A percentile compares a stretch with the other conserved stretches of the same genome.
These are phyloP conservation scores for Tremella fuciformis DNA, from an alignment of 768 basidiomycete species.

Conservation along the genomic window DNA sequence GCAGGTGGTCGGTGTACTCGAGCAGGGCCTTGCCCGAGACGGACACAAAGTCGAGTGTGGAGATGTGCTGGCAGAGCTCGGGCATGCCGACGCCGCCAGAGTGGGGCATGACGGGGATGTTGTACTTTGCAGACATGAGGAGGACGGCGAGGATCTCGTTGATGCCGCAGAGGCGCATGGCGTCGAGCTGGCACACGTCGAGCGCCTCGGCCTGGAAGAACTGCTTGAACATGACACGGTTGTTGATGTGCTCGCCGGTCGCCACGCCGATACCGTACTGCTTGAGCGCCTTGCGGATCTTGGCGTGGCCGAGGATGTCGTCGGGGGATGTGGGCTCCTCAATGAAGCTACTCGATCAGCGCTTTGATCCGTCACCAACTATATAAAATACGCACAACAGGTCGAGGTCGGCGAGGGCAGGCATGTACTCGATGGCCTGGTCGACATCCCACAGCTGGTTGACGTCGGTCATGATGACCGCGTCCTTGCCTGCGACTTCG, in stretches of 20 bases:
- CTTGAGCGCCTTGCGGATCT: constrained; percentile 64
- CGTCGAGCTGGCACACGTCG: constrained; percentile 89
- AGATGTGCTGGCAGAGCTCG: constrained; percentile 40
- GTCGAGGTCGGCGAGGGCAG: constrained; percentile 56
- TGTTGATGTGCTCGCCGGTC: constrained; percentile 90
- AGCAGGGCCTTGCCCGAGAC: constrained; percentile 33
- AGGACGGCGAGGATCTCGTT: constrained; percentile 83
- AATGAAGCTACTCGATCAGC: constrained; percentile 58
- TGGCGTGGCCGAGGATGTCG: constrained; percentile 66
- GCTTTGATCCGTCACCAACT: no score
- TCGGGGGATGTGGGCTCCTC: constrained; percentile 89
- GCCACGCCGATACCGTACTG: constrained; percentile 80
- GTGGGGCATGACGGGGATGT: constrained; percentile 78
- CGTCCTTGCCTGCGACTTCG: constrained; percentile 85
- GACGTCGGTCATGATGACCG: constrained; percentile 89
- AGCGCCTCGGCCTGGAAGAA: constrained; percentile 78
- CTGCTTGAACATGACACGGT: constrained; percentile 90
- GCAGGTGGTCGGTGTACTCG: constrained; percentile 16
- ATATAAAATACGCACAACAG: constrained; percentile 5
- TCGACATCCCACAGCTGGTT: constrained; percentile 60
- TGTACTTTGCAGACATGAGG: constrained; percentile 75
- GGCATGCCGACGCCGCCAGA: constrained; percentile 76
- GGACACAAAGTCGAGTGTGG: constrained; percentile 29
- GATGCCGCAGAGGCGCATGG: constrained; percentile 86
- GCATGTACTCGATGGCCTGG: constrained; percentile 83